phyloP scores from a whole-genome alignment of 345 rosid genomes.

The Boechera retrofracta region DNA sequence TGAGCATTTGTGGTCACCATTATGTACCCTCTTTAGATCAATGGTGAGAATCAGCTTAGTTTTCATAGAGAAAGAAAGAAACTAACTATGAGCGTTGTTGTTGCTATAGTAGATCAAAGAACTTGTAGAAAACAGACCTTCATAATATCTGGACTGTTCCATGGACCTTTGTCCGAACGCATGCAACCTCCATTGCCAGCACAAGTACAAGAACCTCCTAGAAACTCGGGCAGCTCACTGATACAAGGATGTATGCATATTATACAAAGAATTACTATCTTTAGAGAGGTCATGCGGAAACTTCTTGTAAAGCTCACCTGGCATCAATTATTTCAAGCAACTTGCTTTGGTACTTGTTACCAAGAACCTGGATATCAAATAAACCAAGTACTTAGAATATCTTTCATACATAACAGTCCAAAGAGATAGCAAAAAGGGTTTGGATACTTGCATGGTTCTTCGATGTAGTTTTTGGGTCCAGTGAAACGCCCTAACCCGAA shows the following conservation, averaged over 20 bases:
- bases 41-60: not conserved
- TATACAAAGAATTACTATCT: too few relatives aligned
- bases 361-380: slow-evolving; percentile 64
- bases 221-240: slow-evolving; percentile 80
- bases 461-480: slow-evolving; percentile 86
- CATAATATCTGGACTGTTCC: slow-evolving; percentile 69
- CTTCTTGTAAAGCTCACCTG: slow-evolving; percentile 44
- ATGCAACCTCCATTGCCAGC: slow-evolving; percentile 80
- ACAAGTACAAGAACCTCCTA: slow-evolving; percentile 86
- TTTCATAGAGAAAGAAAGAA: not conserved
- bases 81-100: slow-evolving; percentile 11
- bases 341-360: slow-evolving; percentile 86
- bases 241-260: not conserved
- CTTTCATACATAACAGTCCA: slow-evolving; percentile 10
- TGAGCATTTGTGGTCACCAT: slow-evolving; percentile 67
- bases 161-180: slow-evolving; percentile 88
- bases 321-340: slow-evolving; percentile 86
- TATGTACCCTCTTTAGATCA: slow-evolving; percentile 61
- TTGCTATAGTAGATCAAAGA: not conserved
- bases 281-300: not conserved
- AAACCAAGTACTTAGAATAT: not conserved
- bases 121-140: slow-evolving; percentile 50
- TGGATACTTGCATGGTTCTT: slow-evolving; percentile 74
- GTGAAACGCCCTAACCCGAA: too few relatives aligned
- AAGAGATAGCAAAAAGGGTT: slow-evolving; percentile 18